Conservation (phyloP, 179 eudicot species). For the Spinacia oleracea region DNA sequence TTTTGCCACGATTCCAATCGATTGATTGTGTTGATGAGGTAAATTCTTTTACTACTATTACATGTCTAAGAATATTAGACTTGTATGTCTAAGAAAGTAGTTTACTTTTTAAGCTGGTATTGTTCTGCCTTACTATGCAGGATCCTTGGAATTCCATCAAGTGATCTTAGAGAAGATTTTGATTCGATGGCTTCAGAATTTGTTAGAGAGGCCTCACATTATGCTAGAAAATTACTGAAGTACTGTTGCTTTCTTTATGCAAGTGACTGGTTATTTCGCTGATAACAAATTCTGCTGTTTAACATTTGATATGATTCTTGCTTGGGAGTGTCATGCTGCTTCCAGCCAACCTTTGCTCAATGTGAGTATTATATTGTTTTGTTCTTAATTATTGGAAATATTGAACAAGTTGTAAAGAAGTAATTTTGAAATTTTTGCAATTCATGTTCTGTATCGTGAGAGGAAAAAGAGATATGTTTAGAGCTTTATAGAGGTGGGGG, state of each 20-base stretch:
- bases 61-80: neutral
- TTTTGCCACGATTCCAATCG: conserved; percentile 3
- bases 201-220: conserved; percentile 52
- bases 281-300: too few species aligned
- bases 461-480: neutral
- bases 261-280: too few species aligned
- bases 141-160: conserved; percentile 59
- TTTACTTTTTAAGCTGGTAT: neutral
- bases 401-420: neutral
- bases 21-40: neutral
- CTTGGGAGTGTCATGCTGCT: too few species aligned
- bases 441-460: too few species aligned
- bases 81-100: neutral
- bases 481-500: neutral
- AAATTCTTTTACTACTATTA: neutral
- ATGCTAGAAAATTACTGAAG: conserved; percentile 82
- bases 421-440: too few species aligned
- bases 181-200: conserved; percentile 67
- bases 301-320: too few species aligned
- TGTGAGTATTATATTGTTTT: conserved; percentile 40
- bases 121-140: conserved; percentile 47
- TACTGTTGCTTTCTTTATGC: conserved; percentile 73
- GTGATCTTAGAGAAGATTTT: conserved; percentile 68
- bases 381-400: neutral
- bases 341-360: too few species aligned